phyloP scores from a whole-genome alignment of 2,329 filamentous ascomycete genomes.

The Fusarium paranaense region DNA sequence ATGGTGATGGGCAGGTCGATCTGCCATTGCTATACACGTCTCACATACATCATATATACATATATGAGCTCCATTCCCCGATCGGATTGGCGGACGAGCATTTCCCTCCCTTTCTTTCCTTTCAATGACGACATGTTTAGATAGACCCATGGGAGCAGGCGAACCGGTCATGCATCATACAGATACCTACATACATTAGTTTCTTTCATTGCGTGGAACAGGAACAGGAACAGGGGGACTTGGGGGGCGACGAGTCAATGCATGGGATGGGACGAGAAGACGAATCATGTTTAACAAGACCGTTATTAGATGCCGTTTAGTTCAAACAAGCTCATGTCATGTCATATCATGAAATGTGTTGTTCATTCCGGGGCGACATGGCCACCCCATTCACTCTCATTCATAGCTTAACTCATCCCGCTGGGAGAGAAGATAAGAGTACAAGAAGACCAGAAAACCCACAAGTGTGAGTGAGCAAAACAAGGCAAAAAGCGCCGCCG shows the following conservation, averaged over 20 bases:
- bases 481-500: background rate
- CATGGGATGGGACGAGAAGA: background rate
- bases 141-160: slow-evolving; percentile 21
- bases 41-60: background rate
- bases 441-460: slow-evolving; percentile 9
- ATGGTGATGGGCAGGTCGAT: background rate
- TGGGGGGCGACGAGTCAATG: background rate
- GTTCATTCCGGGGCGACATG: background rate
- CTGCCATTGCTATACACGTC: background rate
- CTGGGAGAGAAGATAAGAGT: background rate
- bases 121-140: slow-evolving; percentile 8
- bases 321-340: background rate
- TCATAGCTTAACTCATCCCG: background rate
- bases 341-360: background rate
- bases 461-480: background rate
- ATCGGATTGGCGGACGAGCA: background rate
- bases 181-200: slow-evolving; percentile 23
- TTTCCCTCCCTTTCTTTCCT: slow-evolving; percentile 1
- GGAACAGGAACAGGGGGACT: background rate
- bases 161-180: slow-evolving; percentile 26
- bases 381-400: background rate
- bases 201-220: background rate
- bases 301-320: background rate
- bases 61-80: background rate
- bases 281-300: background rate